A percentile compares a stretch with the other conserved stretches of the same genome.
These are phyloP conservation scores for Coniochaeta hoffmannii DNA, from an alignment of 2,329 filamentous ascomycete genomes.

Conservation along the genomic window DNA sequence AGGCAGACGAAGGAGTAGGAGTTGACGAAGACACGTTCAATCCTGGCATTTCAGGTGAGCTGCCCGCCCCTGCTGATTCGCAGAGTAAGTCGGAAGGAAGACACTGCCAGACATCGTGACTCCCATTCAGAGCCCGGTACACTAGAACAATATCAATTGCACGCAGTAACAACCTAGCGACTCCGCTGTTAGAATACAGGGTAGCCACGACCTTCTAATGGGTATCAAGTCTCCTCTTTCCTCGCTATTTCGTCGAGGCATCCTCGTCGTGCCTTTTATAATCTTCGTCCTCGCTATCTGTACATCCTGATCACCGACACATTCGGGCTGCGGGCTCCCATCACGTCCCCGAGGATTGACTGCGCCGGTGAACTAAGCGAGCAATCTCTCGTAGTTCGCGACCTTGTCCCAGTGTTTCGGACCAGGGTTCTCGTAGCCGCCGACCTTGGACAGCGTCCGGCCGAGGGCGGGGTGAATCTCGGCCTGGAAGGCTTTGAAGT, in stretches of 20 bases:
- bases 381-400: not conserved
- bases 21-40: too few relatives aligned
- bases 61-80: too few relatives aligned
- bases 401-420: constrained; percentile 41
- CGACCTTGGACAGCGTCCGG: constrained; percentile 72
- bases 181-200: not conserved
- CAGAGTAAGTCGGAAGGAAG: not conserved
- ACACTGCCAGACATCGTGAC: not conserved
- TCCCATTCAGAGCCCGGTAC: not conserved
- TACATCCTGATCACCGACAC: not conserved
- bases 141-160: not conserved
- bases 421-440: constrained; percentile 60
- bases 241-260: not conserved
- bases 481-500: constrained; percentile 84
- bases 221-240: constrained; percentile 16
- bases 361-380: not conserved
- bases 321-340: not conserved
- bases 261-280: not conserved
- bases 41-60: too few relatives aligned
- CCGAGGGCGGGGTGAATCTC: constrained; percentile 80
- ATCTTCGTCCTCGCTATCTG: not conserved
- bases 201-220: constrained; percentile 13
- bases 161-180: not conserved
- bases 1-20: too few relatives aligned
- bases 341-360: not conserved